These are phyloP conservation scores for Carex myosuroides DNA, from an alignment of 176 grass and related monocot genomes.

Conservation along the genomic window DNA sequence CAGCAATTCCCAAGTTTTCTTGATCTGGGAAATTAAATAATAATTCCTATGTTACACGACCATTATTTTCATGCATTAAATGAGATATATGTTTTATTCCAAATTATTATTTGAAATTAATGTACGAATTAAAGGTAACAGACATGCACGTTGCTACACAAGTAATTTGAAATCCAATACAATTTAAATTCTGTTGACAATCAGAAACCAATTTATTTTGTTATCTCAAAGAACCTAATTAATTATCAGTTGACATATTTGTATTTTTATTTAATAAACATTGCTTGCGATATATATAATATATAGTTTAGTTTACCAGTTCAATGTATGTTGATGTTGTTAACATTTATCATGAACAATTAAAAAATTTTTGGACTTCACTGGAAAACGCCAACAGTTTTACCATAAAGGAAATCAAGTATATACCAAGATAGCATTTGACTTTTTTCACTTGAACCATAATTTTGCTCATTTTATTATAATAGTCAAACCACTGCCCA, in stretches of 20 bases:
- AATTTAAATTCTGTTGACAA: not conserved
- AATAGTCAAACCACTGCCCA: not conserved
- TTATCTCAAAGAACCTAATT: not conserved
- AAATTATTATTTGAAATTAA: too few relatives aligned
- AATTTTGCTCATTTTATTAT: not conserved
- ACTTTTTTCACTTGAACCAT: not conserved
- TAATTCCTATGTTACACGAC: too few relatives aligned
- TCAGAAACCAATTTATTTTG: too few relatives aligned
- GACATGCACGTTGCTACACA: too few relatives aligned
- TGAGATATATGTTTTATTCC: too few relatives aligned
- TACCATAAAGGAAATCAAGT: not conserved
- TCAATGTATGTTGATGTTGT: not conserved
- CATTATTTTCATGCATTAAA: too few relatives aligned
- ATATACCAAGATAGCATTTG: not conserved
- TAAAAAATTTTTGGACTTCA: not conserved
- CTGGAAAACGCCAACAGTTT: not conserved
- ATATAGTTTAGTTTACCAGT: not conserved
- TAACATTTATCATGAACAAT: not conserved
- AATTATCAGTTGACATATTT: not conserved
- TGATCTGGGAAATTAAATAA: too few relatives aligned
- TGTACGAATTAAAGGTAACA: too few relatives aligned
- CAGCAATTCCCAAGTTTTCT: too few relatives aligned
- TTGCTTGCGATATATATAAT: not conserved
- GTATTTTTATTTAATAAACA: not conserved
- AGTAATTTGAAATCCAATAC: not conserved